Evolutionary conservation across 75 land plant species (phyloP).

Genomic region (Pinus tabuliformis): DNA sequence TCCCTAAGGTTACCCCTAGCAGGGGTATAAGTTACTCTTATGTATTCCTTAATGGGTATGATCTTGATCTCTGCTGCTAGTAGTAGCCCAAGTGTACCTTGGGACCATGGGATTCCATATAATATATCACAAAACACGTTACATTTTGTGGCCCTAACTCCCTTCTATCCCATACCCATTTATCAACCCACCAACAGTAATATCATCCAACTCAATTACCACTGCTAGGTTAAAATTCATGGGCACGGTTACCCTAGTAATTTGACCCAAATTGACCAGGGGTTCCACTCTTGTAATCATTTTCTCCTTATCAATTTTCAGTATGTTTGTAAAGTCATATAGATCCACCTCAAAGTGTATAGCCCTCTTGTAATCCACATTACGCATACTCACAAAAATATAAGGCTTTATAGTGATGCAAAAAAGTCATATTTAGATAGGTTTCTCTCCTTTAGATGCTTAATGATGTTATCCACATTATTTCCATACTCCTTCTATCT

Average conservation of each 20-base stretch:
- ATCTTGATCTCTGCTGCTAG: conserved; percentile 94
- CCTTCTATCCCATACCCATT: conserved; percentile 97
- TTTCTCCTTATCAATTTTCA: conserved; percentile 70
- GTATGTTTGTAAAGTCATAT: conserved; percentile 72
- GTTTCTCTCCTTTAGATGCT: conserved; percentile 76
- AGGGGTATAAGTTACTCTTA: conserved; percentile 78
- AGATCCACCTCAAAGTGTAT: conserved; percentile 97
- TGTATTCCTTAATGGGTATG: conserved; percentile 81
- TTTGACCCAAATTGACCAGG: conserved; percentile 92
- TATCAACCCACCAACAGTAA: conserved; percentile 92
- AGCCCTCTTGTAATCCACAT: conserved; percentile 96
- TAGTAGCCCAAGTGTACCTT: conserved; percentile 90
- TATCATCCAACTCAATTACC: conserved; percentile 88
- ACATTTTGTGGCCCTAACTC: conserved; percentile 82
- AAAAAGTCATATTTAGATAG: conserved; percentile 84
- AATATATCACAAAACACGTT: conserved; percentile 87
- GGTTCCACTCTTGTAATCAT: conserved; percentile 90
- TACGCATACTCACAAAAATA: conserved; percentile 95
- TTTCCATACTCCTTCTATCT: conserved; percentile 82
- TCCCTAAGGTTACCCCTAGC: conserved; percentile 61
- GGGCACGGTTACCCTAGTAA: conserved; percentile 71
- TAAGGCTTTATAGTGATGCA: conserved; percentile 95
- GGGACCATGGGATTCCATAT: conserved; percentile 97
- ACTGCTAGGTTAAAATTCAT: conserved; percentile 91
- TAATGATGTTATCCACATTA: conserved; percentile 77